phyloP scores from a whole-genome alignment of 192 early-diverging fungal species.

The Rhizoclosmatium sp. region DNA sequence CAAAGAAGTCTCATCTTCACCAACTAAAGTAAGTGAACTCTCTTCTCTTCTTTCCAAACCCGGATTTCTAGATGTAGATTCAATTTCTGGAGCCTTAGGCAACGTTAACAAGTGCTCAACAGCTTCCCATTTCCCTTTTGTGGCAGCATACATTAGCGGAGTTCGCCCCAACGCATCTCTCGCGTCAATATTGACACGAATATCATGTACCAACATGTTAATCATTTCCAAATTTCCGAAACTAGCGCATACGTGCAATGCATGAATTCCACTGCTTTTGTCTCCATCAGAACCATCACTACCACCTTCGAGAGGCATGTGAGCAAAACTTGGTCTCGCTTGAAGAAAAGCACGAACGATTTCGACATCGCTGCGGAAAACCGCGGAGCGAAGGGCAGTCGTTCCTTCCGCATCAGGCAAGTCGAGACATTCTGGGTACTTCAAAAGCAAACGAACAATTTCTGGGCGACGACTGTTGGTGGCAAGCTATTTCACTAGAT shows the following conservation, averaged over 20 bases:
- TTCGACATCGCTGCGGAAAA: conserved; percentile 26
- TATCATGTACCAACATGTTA: conserved; percentile 23
- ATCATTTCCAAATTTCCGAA: conserved; percentile 32
- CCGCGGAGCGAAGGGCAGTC: conserved; percentile 26
- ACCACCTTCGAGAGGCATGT: conserved; percentile 9
- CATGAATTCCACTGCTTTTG: conserved; percentile 13
- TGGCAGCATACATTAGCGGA: conserved; percentile 46
- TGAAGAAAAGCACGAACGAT: conserved; percentile 8
- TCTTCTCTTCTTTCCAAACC: background rate
- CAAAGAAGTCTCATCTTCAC: background rate
- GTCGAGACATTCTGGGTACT: conserved; percentile 13
- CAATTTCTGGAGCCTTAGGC: background rate
- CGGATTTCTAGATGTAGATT: background rate
- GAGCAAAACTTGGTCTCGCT: background rate
- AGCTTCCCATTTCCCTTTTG: conserved; percentile 35
- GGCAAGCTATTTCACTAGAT: conserved; percentile 17
- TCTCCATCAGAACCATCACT: conserved; percentile 16
- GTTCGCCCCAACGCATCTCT: conserved; percentile 32
- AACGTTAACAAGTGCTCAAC: conserved; percentile 23
- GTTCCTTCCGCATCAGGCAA: conserved; percentile 32
- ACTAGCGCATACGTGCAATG: conserved; percentile 34
- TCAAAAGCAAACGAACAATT: conserved; percentile 18
- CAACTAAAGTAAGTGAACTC: conserved; percentile 6
- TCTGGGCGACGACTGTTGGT: conserved; percentile 23
- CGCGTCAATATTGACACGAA: conserved; percentile 22